phyloP scores from a whole-genome alignment of 2,329 filamentous ascomycete species.

The Colletotrichum viniferum region DNA sequence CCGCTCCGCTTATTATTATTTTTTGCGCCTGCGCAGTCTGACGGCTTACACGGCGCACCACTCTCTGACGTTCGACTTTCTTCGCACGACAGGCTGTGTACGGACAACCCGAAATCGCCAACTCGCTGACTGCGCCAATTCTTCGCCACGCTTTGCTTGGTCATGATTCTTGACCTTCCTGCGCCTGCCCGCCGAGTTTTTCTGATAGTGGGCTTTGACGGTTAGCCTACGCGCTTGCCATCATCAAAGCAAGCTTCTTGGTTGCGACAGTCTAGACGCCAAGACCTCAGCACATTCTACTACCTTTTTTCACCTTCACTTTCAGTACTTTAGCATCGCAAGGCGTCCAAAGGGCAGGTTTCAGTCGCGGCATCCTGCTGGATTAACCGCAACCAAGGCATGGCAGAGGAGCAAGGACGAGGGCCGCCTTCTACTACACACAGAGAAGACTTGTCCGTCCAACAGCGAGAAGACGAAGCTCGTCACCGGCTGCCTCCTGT shows the following conservation, averaged over 20 bases:
- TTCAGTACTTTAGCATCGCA: background rate
- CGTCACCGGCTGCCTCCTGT: slow-evolving; percentile 14
- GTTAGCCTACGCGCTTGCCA: background rate
- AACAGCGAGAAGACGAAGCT: slow-evolving; percentile 21
- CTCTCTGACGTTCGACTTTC: background rate
- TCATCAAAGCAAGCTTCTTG: background rate
- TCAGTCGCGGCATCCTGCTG: slow-evolving; percentile 6
- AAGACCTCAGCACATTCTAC: background rate
- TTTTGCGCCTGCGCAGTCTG: background rate
- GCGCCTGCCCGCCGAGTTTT: background rate
- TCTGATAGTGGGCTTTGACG: background rate
- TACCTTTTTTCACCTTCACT: background rate
- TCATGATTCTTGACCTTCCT: slow-evolving; percentile 20
- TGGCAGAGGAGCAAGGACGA: slow-evolving; percentile 26
- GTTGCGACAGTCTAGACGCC: background rate
- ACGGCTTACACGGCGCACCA: slow-evolving; percentile 12
- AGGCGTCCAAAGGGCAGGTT: slow-evolving; percentile 3
- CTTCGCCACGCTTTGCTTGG: slow-evolving; percentile 1
- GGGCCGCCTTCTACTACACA: slow-evolving; percentile 20
- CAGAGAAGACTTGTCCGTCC: slow-evolving; percentile 17
- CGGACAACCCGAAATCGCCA: background rate
- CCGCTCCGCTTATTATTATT: background rate
- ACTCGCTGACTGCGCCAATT: background rate
- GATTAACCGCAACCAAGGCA: slow-evolving; percentile 20
- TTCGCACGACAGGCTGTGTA: background rate